These are phyloP conservation scores for Monosporascus sp. DNA, from an alignment of 2,329 filamentous ascomycete species.

Conservation along the genomic window DNA sequence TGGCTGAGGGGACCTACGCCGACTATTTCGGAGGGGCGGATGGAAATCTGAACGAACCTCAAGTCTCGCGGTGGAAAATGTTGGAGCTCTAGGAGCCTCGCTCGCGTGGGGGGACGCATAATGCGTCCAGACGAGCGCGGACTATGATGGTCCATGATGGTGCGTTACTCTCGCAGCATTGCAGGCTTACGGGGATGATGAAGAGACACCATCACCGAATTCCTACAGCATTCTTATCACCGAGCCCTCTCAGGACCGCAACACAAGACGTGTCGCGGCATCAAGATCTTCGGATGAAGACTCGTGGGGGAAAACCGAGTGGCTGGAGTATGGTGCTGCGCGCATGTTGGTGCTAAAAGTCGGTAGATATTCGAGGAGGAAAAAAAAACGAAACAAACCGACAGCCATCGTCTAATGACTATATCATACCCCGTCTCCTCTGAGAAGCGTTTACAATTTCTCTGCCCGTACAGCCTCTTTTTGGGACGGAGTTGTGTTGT, in stretches of 20 bases:
- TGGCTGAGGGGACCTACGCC: too few relatives aligned
- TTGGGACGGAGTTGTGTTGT: too few relatives aligned
- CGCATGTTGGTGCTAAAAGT: conserved; percentile 12
- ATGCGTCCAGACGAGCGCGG: conserved; percentile 37
- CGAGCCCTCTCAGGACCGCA: conserved; percentile 27
- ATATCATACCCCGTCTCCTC: too few relatives aligned
- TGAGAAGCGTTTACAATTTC: too few relatives aligned
- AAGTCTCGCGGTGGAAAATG: conserved; percentile 23
- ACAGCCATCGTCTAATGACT: conserved; percentile 2
- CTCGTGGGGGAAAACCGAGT: conserved; percentile 25
- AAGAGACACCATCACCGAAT: conserved; percentile 14
- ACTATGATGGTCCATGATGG: conserved; percentile 47
- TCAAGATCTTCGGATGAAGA: conserved; percentile 27
- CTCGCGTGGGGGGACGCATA: conserved; percentile 32
- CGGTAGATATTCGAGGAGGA: neutral
- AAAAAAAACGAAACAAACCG: conserved; percentile 5
- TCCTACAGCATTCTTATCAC: conserved; percentile 8
- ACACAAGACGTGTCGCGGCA: conserved; percentile 29
- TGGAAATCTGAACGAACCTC: too few relatives aligned
- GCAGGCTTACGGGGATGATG: conserved; percentile 7
- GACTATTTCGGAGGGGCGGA: too few relatives aligned
- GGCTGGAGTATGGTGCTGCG: conserved; percentile 18
- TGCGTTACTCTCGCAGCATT: conserved; percentile 37
- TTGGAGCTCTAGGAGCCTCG: conserved; percentile 49
- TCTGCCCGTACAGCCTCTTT: too few relatives aligned